Percentiles rank a stretch among this genome's conserved stretches.
These are phyloP conservation scores for Corylus avellana DNA, from an alignment of 306 rosid species.

Conservation along the genomic window DNA sequence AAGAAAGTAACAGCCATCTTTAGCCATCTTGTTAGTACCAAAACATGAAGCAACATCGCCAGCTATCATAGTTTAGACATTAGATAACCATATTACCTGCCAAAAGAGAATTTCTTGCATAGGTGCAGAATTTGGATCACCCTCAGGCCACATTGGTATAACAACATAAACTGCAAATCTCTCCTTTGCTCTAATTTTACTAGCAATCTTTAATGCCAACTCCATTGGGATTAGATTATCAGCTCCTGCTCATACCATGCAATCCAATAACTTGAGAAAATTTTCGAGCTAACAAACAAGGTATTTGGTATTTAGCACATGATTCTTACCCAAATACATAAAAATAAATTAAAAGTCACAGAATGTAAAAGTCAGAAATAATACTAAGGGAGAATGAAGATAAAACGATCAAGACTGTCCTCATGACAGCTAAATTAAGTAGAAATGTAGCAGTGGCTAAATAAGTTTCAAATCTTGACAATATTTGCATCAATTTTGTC, in stretches of 20 bases:
- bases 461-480: background rate
- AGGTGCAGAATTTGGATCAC: constrained; percentile 75
- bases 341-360: constrained; percentile 19
- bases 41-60: background rate
- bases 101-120: constrained; percentile 97
- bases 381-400: constrained; percentile 13
- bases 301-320: constrained; percentile 14
- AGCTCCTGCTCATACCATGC: constrained; percentile 68
- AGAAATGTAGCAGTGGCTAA: background rate
- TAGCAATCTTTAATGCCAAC: constrained; percentile 82
- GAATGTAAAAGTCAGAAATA: constrained; percentile 13
- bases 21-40: background rate
- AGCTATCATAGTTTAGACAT: constrained; percentile 18
- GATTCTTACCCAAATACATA: background rate
- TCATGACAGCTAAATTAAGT: background rate
- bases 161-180: constrained; percentile 86
- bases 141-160: constrained; percentile 98
- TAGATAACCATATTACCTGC: constrained; percentile 64
- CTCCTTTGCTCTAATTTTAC: constrained; percentile 83
- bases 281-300: constrained; percentile 2
- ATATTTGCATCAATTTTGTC: background rate
- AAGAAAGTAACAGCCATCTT: constrained; percentile 3
- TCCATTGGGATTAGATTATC: constrained; percentile 97
- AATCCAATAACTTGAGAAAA: constrained; percentile 21
- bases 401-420: constrained; percentile 4